Evolutionary conservation across 75 land plant genomes (phyloP), one percentile per base, ranked within the genome.

Genomic region (Sequoia sempervirens): DNA sequence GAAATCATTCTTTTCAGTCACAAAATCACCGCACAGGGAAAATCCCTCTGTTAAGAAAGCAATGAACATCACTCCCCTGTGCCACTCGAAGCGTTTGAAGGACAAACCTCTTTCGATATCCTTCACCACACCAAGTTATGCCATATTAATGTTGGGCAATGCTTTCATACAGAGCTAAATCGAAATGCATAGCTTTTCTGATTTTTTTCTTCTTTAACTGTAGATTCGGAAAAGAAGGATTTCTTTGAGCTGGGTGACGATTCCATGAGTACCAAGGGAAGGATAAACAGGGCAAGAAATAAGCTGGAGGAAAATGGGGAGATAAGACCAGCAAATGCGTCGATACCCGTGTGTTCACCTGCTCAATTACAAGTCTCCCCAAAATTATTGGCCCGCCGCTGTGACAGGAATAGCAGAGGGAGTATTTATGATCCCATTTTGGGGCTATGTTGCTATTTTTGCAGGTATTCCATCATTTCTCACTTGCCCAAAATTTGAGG

Each of bases 361-460:
- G 20, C 79, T 12, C 23, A 73, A 11, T 30, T 84, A 73, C 81
- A 45, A 50, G 54, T 84, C 73, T 85, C 91, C 34, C 56, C 89
- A 17, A 81, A 83, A 1, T 56, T 84, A 3, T 58, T 85, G 52
- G 85, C 91, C 3, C 79, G 41, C 52, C 79, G 92, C n/a, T 91
- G 92, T 64, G 53, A 80, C n/a, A 89, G 91, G 84, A 89, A 86
- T 80, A 82, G 28, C 11, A 89, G 92, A 69, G 92, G 92, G 8
- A 84, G 89, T 52, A 43, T 89, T 61, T 89, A 89, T 84, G 91
- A 89, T 58, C 70, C 91, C 66, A 54, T 87, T 64, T 84, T 84
- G 81, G 92, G 92, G 18, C 83, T 91, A n/a, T 91, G 91, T 81
- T 91, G 92, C 89, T 91, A 91, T 80, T 91, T 89, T 58, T 91